Percentiles rank a stretch among this genome's conserved stretches.
Evolutionary conservation across 2,329 filamentous ascomycete species (phyloP).

Genomic region (Teratosphaeria gauchensis): DNA sequence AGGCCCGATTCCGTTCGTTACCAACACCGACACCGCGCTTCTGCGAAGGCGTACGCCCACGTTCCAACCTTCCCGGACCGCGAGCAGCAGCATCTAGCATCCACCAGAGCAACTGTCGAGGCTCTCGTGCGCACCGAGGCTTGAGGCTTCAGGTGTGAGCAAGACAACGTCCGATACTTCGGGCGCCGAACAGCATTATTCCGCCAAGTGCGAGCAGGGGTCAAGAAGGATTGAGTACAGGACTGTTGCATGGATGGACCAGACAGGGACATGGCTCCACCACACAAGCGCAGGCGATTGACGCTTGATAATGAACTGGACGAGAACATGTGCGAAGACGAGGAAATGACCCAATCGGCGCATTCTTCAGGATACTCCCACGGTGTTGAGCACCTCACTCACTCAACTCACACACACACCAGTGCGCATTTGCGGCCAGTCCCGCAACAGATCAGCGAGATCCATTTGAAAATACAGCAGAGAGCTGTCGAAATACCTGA

Average conservation of each 20-base stretch:
- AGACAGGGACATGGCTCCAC: conserved; percentile 20
- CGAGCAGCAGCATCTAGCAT: conserved; percentile 2
- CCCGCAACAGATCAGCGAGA: conserved; percentile 13
- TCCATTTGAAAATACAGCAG: conserved; percentile 12
- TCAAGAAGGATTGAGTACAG: neutral
- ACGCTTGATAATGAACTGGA: conserved; percentile 10
- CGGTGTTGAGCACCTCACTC: conserved; percentile 8
- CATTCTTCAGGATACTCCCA: conserved; percentile 6
- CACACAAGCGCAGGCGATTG: conserved; percentile 15
- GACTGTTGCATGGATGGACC: conserved; percentile 8
- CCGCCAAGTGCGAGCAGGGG: neutral
- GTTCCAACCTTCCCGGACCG: conserved; percentile 1
- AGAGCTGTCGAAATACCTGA: conserved; percentile 5
- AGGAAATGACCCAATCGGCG: neutral
- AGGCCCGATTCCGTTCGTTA: conserved; percentile 23
- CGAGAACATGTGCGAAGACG: conserved; percentile 10
- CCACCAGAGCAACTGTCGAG: neutral
- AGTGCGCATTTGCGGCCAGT: conserved; percentile 3
- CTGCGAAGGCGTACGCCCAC: conserved; percentile 16
- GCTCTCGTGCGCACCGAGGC: neutral
- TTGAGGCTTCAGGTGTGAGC: neutral
- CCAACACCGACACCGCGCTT: conserved; percentile 10
- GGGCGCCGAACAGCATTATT: neutral
- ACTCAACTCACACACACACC: neutral
- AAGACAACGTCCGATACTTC: conserved; percentile 1